Base-by-base conservation (phyloP, 305 asterid species). In the Fraxinus xanthoxyloides region DNA sequence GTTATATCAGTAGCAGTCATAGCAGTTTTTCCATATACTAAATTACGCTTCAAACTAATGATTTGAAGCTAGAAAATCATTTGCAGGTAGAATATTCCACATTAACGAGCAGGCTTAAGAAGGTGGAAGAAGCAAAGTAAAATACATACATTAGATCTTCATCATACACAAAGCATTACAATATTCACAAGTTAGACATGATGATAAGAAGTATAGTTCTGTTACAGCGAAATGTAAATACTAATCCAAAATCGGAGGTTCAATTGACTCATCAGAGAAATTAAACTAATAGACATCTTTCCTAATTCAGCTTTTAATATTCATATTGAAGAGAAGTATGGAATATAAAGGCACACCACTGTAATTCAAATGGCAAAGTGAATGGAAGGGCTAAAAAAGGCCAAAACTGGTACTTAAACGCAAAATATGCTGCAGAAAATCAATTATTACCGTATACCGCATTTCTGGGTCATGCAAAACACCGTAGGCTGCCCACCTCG, bases 401-500 rank as follows among this genome's bases (percentile, higher is more conserved):
- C 56, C 13, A 61, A 48, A 74, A 5, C 23, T 13, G 75, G n/a
- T 69, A 69, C 21, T 69, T 69, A 5, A 67, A 28, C 1, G 9
- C 43, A 61, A 61, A 75, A 38, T 63, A 40, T 13, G 23, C 0
- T 35, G 48, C 51, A 83, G 75, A 59, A 76, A 67, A 46, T 75
- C 76, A 82, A 54, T 81, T 77, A 82, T 82, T 84, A 93, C 99
- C 92, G 72, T 84, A 63, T 82, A 86, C 84, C 97, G 91, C 93
- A 90, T 85, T 73, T 91, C 91, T 78, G 93, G 94, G 82, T 94
- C 97, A 56, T 92, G 98, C 89, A 96, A 83, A 86, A 96, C 87
- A 83, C 98, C 99, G 85, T 92, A 91, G 80, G 93, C 93, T 76
- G 97, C 97, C 99, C 98, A 96, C 83, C 97, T 93, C 63, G 99